phyloP scores from a whole-genome alignment of 2,329 filamentous ascomycete genomes.

The Westerdykella sp. region DNA sequence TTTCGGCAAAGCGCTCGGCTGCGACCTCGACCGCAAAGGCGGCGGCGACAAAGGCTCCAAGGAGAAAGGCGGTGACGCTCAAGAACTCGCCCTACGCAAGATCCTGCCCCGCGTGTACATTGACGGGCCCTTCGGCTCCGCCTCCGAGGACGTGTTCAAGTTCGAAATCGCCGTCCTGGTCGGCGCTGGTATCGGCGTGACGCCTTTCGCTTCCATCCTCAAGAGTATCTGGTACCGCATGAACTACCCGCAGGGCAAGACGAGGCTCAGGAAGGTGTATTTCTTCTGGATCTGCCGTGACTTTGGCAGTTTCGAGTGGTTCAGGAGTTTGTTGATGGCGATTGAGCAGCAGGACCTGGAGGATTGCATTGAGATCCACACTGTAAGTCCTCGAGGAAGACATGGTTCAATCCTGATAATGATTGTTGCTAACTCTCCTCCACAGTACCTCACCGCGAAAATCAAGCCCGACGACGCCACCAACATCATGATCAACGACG shows the following conservation, averaged over 20 bases:
- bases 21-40: conserved; percentile 59
- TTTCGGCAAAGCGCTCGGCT: conserved; percentile 65
- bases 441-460: conserved; percentile 71
- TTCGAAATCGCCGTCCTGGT: conserved; percentile 48
- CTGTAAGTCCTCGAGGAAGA: conserved; percentile 37
- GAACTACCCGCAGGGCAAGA: conserved; percentile 72
- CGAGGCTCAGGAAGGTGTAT: conserved; percentile 76
- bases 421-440: conserved; percentile 9
- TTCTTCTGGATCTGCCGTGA: conserved; percentile 92
- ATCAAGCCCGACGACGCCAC: conserved; percentile 81
- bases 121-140: conserved; percentile 78
- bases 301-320: conserved; percentile 86
- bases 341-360: conserved; percentile 83
- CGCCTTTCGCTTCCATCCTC: conserved; percentile 48
- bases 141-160: conserved; percentile 81
- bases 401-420: not conserved
- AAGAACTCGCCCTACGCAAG: conserved; percentile 62
- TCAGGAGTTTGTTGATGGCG: conserved; percentile 72
- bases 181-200: conserved; percentile 48
- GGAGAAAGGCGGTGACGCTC: conserved; percentile 52
- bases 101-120: conserved; percentile 75
- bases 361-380: conserved; percentile 82
- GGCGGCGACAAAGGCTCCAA: conserved; percentile 35
- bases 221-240: conserved; percentile 93
- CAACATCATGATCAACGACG: conserved; percentile 90